Evolutionary conservation across 2,329 filamentous ascomycete species (phyloP), one percentile per base, ranked within the genome.

Genomic region (Phoma sp.): DNA sequence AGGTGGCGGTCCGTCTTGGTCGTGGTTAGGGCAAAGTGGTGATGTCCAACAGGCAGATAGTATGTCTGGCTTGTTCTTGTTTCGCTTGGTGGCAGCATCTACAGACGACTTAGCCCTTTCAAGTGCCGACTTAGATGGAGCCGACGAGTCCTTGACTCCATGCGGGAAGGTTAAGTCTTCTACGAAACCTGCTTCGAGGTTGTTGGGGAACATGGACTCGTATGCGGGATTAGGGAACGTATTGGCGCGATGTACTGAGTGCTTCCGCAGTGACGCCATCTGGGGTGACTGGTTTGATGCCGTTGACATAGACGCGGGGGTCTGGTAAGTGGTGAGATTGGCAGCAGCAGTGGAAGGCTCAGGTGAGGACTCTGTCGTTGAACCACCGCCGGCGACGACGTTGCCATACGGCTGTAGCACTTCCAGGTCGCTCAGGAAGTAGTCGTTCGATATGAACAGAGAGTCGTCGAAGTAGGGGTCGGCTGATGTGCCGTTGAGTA

Each of bases 21-120:
- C 68, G 55, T 76, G 70, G 25, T 76, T 76, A 12, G 75, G 75
- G 49, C 75, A 77, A 4, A 77, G 57, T 11, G 75, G 75, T 29
- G 74, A 76, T 6, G 73, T 76, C 75, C 75, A 77, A 57, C 75
- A 77, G 14, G 74, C 73, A 21, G 75, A 74, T 7, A 76, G 54
- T 21, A 72, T 69, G 46, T 77, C 75, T 25, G 72, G 65, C 50
- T 72, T 71, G 42, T 60, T 67, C 59, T 70, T 74, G 46, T 56
- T 72, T n/a, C 74, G 67, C 61, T 76, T 76, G 7, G 63, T 69
- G 4, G 63, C 66, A 3, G 66, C 56, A 37, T 56, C 49, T 33
- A 45, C 26, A 28, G 62, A 48, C 2, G 56, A 33, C 42, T 65
- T 60, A 26, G 53, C 62, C 30, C 56, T 62, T 11, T 69, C 68